These are phyloP conservation scores for Puccinia sorghi DNA, from an alignment of 1,284 basidiomycete genomes.

Conservation along the genomic window DNA sequence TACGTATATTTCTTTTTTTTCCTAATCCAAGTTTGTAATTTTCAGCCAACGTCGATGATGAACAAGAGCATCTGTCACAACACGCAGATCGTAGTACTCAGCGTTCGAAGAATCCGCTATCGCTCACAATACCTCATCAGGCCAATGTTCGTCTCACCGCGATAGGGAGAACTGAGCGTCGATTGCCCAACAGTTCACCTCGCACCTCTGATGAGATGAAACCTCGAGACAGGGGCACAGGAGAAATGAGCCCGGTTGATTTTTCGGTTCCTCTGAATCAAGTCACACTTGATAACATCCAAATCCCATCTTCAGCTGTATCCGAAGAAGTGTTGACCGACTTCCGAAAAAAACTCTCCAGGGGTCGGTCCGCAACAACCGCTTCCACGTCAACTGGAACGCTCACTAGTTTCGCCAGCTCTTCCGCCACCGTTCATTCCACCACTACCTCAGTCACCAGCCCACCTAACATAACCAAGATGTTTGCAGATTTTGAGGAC, in stretches of 20 bases:
- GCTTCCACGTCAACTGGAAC: constrained; percentile 20
- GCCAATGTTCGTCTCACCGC: not conserved
- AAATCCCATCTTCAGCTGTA: not conserved
- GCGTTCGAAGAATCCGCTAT: not conserved
- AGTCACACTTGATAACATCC: constrained; percentile 16
- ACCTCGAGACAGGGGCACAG: not conserved
- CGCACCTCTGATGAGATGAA: constrained; percentile 9
- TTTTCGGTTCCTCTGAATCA: not conserved
- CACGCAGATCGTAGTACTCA: not conserved
- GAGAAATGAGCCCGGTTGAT: constrained; percentile 13
- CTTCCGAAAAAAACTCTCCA: not conserved
- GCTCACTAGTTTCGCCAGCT: constrained; percentile 26
- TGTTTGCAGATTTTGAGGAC: constrained; percentile 39
- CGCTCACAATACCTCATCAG: constrained; percentile 9
- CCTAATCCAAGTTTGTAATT: not conserved
- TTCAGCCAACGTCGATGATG: not conserved
- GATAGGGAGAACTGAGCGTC: not conserved
- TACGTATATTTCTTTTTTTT: too few relatives aligned
- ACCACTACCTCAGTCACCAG: constrained; percentile 12
- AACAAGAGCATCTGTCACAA: not conserved
- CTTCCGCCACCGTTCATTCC: constrained; percentile 20
- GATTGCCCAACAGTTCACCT: not conserved
- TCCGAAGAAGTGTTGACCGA: not conserved
- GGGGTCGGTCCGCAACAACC: constrained; percentile 21
- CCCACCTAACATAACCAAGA: constrained; percentile 5